Evolutionary conservation across 31 red algal genomes (phyloP).

Genomic region (Odonthalia washingtoniensis): DNA sequence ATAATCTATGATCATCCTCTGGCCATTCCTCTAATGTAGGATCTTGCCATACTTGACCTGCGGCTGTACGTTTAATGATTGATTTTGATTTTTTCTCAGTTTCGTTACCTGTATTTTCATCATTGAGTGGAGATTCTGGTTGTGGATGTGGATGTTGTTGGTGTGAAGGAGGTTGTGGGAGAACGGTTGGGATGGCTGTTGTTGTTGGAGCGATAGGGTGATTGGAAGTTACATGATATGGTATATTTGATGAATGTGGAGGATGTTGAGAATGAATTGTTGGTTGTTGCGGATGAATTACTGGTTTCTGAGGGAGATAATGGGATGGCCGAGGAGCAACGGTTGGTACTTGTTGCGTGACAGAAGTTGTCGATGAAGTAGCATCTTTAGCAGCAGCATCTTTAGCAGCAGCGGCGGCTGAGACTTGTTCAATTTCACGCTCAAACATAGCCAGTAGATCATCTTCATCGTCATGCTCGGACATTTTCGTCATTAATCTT

Average conservation of each 20-base stretch:
- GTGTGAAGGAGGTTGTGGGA: neutral
- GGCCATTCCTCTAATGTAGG: slow-evolving; percentile 77
- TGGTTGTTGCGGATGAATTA: neutral
- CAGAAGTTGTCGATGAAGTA: no score
- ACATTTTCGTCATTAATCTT: no score
- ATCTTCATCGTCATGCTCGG: neutral
- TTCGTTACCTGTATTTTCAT: neutral
- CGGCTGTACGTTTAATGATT: slow-evolving; percentile 74
- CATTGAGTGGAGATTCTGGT: neutral
- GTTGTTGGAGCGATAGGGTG: neutral
- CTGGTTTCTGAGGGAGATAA: neutral
- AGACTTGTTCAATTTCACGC: neutral
- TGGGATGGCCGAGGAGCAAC: neutral
- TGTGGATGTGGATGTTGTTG: neutral
- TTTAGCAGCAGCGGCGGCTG: neutral
- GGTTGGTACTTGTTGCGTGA: no score
- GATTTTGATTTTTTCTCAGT: slow-evolving; percentile 7
- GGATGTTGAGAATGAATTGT: neutral
- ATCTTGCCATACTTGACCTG: slow-evolving; percentile 87
- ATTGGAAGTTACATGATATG: neutral
- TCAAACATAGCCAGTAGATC: neutral
- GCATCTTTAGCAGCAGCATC: neutral
- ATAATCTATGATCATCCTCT: slow-evolving; percentile 81
- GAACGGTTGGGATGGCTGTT: neutral
- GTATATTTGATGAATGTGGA: neutral